phyloP scores from a whole-genome alignment of 306 rosid genomes.

The Lupinus albus region DNA sequence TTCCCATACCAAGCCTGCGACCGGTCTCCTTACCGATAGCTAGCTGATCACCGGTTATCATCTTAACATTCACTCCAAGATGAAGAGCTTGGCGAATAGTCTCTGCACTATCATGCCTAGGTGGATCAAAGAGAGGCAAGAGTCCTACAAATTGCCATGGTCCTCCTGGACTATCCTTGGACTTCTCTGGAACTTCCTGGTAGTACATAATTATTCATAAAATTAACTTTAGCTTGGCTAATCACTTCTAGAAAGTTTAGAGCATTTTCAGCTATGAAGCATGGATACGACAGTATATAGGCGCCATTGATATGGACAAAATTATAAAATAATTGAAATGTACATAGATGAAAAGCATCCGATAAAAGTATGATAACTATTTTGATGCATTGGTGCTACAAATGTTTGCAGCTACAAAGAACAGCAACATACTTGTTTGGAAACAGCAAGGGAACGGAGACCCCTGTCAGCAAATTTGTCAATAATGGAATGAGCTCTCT shows the following conservation, averaged over 20 bases:
- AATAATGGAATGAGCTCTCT: conserved; percentile 62
- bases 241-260: neutral
- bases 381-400: no score
- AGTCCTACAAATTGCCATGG: conserved; percentile 79
- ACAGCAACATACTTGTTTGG: conserved; percentile 52
- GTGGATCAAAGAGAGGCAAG: conserved; percentile 87
- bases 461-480: conserved; percentile 79
- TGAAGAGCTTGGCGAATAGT: conserved; percentile 68
- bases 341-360: no score
- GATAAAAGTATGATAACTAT: no score
- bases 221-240: conserved; percentile 17
- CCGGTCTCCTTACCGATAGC: conserved; percentile 87
- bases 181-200: conserved; percentile 63
- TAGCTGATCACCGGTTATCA: conserved; percentile 86
- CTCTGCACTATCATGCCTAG: conserved; percentile 87
- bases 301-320: no score
- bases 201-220: conserved; percentile 25
- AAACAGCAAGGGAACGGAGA: conserved; percentile 75
- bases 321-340: no score
- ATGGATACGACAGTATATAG: no score
- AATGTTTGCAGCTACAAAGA: neutral
- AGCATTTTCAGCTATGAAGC: neutral
- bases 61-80: conserved; percentile 84
- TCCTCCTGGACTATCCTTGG: conserved; percentile 62
- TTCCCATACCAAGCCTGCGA: conserved; percentile 90